Evolutionary conservation across 2,329 filamentous ascomycete genomes (phyloP), one percentile per base, ranked within the genome.

Genomic region (Basipetospora sp.): DNA sequence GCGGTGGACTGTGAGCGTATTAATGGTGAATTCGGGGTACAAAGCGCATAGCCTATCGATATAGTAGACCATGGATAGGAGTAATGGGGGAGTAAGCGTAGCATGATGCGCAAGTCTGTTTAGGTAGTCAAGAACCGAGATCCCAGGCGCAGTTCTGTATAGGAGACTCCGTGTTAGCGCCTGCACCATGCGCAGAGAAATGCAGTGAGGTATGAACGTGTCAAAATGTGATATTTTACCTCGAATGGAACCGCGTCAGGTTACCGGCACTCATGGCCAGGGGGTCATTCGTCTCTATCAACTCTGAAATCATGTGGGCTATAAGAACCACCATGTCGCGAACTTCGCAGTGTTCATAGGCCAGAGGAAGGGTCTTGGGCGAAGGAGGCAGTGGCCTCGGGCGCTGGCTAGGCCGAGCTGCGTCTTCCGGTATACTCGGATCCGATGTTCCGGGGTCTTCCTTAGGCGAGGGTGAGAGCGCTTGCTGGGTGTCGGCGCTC

Each of bases 41-140:
- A 93, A 67, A 9, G 83, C 79, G 58, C 88, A 98, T 16, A 98
- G 70, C 22, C 86, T 79, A 60, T 98, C 90, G 50, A 98, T 96
- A 52, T 96, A 98, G 54, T 92, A 98, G 41, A 98, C 90, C 85
- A 98, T 96, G 48, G 87, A 90, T 26, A 98, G 73, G n/a, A 98
- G 69, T 36, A 98, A 80, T 1, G 90, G 88, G 10, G 90, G 87
- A 5, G 85, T 86, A 3, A 98, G 69, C 0, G 88, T 94, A 18
- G 90, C 90, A 55, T 98, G 90, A 42, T 86, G 85, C 17, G 92
- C 90, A 41, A 98, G 68, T 44, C 90, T 79, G 50, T 90, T 82
- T 26, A 98, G 71, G 54, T 98, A 98, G 55, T 98, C 90, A 43
- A 80, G 69, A 22, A 98, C 88, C 18, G 86, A 94, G 42, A 98